Conservation (phyloP, 2,329 filamentous ascomycete genomes). For the Chrysosporium queenslandicum region DNA sequence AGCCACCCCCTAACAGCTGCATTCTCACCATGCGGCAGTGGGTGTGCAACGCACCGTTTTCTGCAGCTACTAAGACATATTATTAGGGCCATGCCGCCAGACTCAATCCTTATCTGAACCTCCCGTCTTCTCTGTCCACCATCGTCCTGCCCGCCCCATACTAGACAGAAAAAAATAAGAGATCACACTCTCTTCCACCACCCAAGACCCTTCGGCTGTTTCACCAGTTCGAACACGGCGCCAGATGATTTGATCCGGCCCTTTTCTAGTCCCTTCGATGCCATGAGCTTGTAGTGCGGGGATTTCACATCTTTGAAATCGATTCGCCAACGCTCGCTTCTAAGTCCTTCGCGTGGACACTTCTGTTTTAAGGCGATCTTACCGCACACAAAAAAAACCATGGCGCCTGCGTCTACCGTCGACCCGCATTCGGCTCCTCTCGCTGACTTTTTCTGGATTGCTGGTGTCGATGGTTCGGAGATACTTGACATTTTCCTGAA, state of each 20-base stretch:
- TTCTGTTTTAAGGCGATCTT: not conserved
- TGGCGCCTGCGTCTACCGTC: constrained; percentile 27
- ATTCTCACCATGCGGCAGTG: constrained; percentile 8
- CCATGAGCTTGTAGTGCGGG: constrained; percentile 15
- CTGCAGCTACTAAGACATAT: constrained; percentile 17
- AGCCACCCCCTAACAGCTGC: constrained; percentile 13
- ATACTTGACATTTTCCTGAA: constrained; percentile 36
- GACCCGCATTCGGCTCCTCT: constrained; percentile 45
- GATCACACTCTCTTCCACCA: too few species aligned
- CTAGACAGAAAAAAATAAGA: too few species aligned
- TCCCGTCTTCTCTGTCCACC: constrained; percentile 14
- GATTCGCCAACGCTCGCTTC: constrained; percentile 1
- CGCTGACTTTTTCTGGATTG: constrained; percentile 59
- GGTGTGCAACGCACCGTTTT: constrained; percentile 5
- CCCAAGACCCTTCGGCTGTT: too few species aligned
- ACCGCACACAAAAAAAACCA: constrained; percentile 15
- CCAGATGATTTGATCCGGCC: not conserved
- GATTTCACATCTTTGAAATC: constrained; percentile 6
- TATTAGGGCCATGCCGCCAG: constrained; percentile 15
- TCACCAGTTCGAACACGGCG: not conserved
- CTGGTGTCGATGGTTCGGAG: constrained; percentile 40
- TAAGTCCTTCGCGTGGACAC: not conserved
- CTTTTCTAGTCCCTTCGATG: constrained; percentile 5
- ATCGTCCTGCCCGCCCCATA: constrained; percentile 13
- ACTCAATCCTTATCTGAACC: constrained; percentile 11